phyloP scores from a whole-genome alignment of 768 basidiomycete genomes.

The Pulveroboletus sp. region DNA sequence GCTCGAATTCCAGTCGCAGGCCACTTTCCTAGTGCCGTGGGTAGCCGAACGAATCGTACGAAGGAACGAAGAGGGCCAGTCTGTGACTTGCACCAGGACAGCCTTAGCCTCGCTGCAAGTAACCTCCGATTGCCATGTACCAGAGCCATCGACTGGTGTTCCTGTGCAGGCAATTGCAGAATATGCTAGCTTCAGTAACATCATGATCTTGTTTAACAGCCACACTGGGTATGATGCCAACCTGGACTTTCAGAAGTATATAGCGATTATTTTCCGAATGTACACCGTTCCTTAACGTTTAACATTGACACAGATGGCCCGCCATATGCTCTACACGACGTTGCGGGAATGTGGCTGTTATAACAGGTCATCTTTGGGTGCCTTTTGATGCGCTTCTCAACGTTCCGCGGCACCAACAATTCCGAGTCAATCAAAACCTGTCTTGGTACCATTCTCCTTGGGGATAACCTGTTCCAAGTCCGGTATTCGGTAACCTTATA shows the following conservation, averaged over 20 bases:
- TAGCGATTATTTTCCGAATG: constrained; percentile 48
- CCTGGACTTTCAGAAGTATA: constrained; percentile 49
- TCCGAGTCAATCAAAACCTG: constrained; percentile 40
- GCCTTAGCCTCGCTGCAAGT: constrained; percentile 16
- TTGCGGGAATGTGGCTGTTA: constrained; percentile 44
- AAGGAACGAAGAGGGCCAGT: not conserved
- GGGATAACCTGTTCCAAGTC: constrained; percentile 41
- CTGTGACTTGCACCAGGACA: constrained; percentile 2
- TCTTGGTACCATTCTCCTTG: constrained; percentile 54
- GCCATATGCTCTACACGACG: constrained; percentile 52
- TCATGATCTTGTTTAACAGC: constrained; percentile 51
- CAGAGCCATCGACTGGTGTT: constrained; percentile 22
- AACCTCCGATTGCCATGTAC: constrained; percentile 16
- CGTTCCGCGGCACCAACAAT: constrained; percentile 45
- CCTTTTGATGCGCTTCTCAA: constrained; percentile 52
- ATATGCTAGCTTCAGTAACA: constrained; percentile 39
- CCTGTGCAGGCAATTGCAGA: constrained; percentile 17
- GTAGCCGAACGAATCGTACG: constrained; percentile 10
- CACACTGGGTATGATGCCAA: constrained; percentile 47
- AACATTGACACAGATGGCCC: constrained; percentile 38
- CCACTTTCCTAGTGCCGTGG: constrained; percentile 14
- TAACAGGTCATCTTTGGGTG: constrained; percentile 50
- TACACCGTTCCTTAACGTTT: not conserved
- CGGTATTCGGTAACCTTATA: constrained; percentile 22
- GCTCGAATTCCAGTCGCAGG: constrained; percentile 4